phyloP scores from a whole-genome alignment of 805 yeast genomes.

The Wickerhamiella vanderwaltii region DNA sequence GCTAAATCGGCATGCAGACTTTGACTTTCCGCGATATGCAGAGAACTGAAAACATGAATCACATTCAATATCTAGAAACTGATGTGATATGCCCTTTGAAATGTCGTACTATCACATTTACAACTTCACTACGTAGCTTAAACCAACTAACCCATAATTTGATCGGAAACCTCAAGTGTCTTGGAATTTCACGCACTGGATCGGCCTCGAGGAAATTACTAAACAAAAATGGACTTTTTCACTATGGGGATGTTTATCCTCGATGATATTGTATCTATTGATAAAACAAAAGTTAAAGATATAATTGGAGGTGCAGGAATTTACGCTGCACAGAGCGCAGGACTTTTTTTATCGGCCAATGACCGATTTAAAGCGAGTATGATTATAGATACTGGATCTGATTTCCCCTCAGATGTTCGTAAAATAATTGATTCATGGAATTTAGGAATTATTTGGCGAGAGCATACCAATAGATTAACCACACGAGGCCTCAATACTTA shows the following conservation, averaged over 20 bases:
- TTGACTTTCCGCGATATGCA: too few relatives aligned
- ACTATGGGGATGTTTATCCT: slow-evolving; percentile 83
- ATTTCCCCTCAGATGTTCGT: slow-evolving; percentile 46
- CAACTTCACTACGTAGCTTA: too few relatives aligned
- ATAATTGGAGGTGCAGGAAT: slow-evolving; percentile 88
- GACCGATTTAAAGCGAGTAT: slow-evolving; percentile 40
- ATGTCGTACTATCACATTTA: too few relatives aligned
- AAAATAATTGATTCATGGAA: slow-evolving; percentile 45
- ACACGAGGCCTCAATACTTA: slow-evolving; percentile 76
- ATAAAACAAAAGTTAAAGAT: slow-evolving; percentile 28
- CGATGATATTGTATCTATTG: slow-evolving; percentile 63
- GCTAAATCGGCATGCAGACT: too few relatives aligned
- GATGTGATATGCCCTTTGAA: too few relatives aligned
- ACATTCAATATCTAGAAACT: too few relatives aligned
- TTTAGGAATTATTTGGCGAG: slow-evolving; percentile 46
- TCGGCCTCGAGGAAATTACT: too few relatives aligned
- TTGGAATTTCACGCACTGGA: too few relatives aligned
- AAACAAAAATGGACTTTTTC: slow-evolving; percentile 35
- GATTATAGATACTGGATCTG: slow-evolving; percentile 68
- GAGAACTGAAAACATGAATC: too few relatives aligned
- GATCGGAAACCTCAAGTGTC: too few relatives aligned
- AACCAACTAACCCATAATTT: too few relatives aligned
- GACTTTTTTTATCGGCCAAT: slow-evolving; percentile 35
- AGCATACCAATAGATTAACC: slow-evolving; percentile 43
- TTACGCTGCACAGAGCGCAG: slow-evolving; percentile 63